phyloP scores from a whole-genome alignment of 1,139 yeast species.

The Hemisphaericaspora xylanilytica region DNA sequence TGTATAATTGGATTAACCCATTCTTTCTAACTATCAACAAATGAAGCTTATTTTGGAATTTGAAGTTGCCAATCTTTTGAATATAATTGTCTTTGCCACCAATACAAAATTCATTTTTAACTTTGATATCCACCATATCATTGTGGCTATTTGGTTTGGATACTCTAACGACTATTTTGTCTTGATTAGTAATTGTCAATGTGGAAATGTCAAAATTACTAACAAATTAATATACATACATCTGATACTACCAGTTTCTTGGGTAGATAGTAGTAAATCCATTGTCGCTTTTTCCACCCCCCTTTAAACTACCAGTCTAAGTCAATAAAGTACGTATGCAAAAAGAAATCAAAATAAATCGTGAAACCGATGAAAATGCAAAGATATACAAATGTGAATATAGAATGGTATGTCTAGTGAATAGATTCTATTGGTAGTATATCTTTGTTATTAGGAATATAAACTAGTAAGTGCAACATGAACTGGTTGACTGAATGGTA shows the following conservation, averaged over 20 bases:
- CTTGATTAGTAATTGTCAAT: neutral
- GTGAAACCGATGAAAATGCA: neutral
- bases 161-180: conserved; percentile 15
- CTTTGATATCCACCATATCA: conserved; percentile 13
- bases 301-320: too few species aligned
- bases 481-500: too few species aligned
- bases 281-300: too few species aligned
- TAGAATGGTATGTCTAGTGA: too few species aligned
- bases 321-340: too few species aligned
- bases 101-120: conserved; percentile 20
- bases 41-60: conserved; percentile 20
- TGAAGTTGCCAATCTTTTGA: conserved; percentile 22
- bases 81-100: conserved; percentile 19
- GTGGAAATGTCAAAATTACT: neutral
- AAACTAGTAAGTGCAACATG: neutral
- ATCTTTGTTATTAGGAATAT: neutral
- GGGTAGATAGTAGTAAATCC: conserved; percentile 9
- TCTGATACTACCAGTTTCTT: conserved; percentile 9
- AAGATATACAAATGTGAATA: neutral
- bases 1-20: conserved; percentile 35
- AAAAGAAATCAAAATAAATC: too few species aligned
- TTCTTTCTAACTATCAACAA: conserved; percentile 27
- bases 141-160: conserved; percentile 8
- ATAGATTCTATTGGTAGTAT: too few species aligned
- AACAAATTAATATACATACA: conserved; percentile 5